Evolutionary conservation across 1,139 yeast species (phyloP), one percentile per base, ranked within the genome.

Genomic region (Yamadazyma diospyri): DNA sequence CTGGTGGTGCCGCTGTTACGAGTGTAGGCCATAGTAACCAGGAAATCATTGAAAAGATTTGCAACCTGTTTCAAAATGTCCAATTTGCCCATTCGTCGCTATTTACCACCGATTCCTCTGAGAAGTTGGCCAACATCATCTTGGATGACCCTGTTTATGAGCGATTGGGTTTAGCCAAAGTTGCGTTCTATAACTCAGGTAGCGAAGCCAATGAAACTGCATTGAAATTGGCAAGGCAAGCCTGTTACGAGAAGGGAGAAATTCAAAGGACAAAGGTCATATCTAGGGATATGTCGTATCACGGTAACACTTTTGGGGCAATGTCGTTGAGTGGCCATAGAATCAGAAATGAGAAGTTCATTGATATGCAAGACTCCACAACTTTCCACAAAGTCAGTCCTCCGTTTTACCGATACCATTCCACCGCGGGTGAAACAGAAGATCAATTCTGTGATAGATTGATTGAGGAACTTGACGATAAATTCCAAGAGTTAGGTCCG

Each of bases 1-100:
- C 63, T 42, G 71, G 80, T n/a, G 81, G 82, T 38, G 82, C 81
- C 6, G 81, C 81, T 16, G 81, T 76, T 20, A 72, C 72, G 20
- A 70, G 79, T 0, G 57, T 76, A 31, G 81, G 81, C 11, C 78
- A 73, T 59, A 65, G 67, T 25, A 79, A 76, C 45, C 59, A 60
- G 19, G 77, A 71, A 17, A 67, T 74, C 30, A 53, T 56, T 25
- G 57, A 61, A 11, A 62, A 61, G 24, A 71, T 76, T 60, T 54
- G 55, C 28, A 61, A 66, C 18, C 78, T 74, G 13, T 73, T 74
- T 18, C 59, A 58, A 27, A 58, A 50, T 8, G 51, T 60, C 14
- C 55, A 61, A 27, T 73, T 70, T 53, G 61, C 69, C 23, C 72
- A 61, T 51, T 69, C 74, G 9, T 57, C 58, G 6, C 34, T 50